Conservation (phyloP, 1,284 basidiomycete species). For the Sporisorium sorghi region DNA sequence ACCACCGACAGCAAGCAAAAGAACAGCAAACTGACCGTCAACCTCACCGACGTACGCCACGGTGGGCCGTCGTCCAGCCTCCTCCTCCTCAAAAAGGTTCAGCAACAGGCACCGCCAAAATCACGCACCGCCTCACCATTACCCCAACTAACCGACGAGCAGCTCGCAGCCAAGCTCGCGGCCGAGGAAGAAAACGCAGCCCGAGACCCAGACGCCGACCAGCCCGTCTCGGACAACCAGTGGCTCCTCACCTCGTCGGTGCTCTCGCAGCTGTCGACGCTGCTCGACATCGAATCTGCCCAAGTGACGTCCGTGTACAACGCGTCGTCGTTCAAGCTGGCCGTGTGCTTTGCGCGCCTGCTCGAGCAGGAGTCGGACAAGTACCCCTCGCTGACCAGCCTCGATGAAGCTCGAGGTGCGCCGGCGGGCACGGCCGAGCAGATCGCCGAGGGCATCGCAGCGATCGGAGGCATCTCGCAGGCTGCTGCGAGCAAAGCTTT, state of each 20-base stretch:
- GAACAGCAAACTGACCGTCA: constrained; percentile 40
- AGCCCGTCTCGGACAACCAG: constrained; percentile 57
- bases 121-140: constrained; percentile 12
- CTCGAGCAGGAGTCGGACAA: constrained; percentile 45
- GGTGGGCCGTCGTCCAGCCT: constrained; percentile 33
- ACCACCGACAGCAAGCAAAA: constrained; percentile 4
- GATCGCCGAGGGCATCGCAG: constrained; percentile 44
- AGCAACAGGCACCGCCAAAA: constrained; percentile 1
- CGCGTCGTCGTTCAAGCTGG: constrained; percentile 57
- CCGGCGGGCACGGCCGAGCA: constrained; percentile 43
- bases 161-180: constrained; percentile 55
- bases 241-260: constrained; percentile 67
- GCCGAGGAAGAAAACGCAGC: constrained; percentile 52
- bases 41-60: constrained; percentile 60
- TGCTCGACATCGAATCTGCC: constrained; percentile 51
- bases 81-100: constrained; percentile 17
- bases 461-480: constrained; percentile 28
- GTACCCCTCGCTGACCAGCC: constrained; percentile 30
- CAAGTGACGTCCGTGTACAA: constrained; percentile 56
- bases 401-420: constrained; percentile 42
- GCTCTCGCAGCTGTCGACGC: constrained; percentile 57
- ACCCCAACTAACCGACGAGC: constrained; percentile 48
- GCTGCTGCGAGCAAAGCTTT: constrained; percentile 40
- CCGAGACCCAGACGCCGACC: constrained; percentile 37
- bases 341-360: constrained; percentile 47